Evolutionary conservation across 495 filamentous ascomycete species (phyloP).

Genomic region (Clohesyomyces aquaticus): DNA sequence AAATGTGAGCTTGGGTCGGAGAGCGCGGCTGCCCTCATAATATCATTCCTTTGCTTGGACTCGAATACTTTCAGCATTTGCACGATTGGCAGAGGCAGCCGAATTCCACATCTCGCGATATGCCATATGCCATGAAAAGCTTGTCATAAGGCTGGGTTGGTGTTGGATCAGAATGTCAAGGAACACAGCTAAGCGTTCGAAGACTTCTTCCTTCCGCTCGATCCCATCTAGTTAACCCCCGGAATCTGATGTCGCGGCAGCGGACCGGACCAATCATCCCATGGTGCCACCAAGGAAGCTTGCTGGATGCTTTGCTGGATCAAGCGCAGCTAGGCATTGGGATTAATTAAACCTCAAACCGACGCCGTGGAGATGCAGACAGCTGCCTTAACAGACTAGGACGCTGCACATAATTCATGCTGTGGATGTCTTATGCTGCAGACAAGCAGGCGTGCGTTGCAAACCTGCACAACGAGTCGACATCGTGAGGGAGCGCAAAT

Average conservation of each 20-base stretch:
- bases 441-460: not conserved
- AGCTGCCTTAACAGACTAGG: not conserved
- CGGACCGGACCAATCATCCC: not conserved
- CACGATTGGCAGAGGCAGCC: not conserved
- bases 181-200: not conserved
- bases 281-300: not conserved
- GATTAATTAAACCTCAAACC: conserved; percentile 39
- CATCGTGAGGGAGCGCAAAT: not conserved
- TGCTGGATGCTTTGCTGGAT: not conserved
- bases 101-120: conserved; percentile 2
- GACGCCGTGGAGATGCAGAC: conserved; percentile 7
- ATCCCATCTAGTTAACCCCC: conserved; percentile 6
- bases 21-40: not conserved
- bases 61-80: not conserved
- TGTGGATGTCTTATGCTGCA: conserved; percentile 2
- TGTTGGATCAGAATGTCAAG: not conserved
- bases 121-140: too few relatives aligned
- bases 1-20: not conserved
- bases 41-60: not conserved
- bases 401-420: conserved; percentile 22
- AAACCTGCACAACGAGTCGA: not conserved
- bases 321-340: conserved; percentile 29
- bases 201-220: conserved; percentile 2
- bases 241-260: conserved; percentile 5
- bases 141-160: not conserved